Conservation (phyloP, 23 red algal species). For the Agarophyton chilense region DNA sequence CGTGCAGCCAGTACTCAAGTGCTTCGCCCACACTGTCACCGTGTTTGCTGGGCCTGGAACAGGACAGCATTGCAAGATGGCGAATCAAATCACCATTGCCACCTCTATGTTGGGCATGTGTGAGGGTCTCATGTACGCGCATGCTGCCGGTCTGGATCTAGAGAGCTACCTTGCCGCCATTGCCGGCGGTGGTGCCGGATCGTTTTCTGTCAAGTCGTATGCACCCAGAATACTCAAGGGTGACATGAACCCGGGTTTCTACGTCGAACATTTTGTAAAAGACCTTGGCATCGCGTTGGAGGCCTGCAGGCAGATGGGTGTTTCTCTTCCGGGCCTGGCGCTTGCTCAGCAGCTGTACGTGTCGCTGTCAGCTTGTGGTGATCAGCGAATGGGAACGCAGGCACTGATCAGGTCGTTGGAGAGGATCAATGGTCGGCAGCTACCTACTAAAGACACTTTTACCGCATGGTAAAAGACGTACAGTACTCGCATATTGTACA, state of each 20-base stretch:
- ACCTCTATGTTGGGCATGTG: conserved; percentile 85
- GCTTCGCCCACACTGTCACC: conserved; percentile 66
- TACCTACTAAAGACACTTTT: conserved; percentile 39
- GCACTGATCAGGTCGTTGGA: conserved; percentile 73
- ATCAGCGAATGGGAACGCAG: conserved; percentile 79
- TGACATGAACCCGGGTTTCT: conserved; percentile 88
- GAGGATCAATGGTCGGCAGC: conserved; percentile 35
- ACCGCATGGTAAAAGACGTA: conserved; percentile 14
- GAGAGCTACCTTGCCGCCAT: conserved; percentile 74
- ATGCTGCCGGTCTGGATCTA: conserved; percentile 76
- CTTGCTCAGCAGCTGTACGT: conserved; percentile 89
- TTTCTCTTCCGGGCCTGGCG: conserved; percentile 78
- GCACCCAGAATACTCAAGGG: conserved; percentile 75
- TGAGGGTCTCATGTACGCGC: conserved; percentile 86
- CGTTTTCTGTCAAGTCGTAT: conserved; percentile 63
- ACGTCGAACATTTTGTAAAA: conserved; percentile 93
- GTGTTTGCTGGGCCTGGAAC: conserved; percentile 62
- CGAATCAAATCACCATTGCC: conserved; percentile 87
- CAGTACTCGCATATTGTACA: background rate
- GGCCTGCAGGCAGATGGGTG: conserved; percentile 67
- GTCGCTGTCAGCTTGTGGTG: conserved; percentile 76
- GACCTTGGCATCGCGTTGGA: conserved; percentile 88
- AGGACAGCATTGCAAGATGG: conserved; percentile 86
- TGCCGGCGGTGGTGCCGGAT: conserved; percentile 61
- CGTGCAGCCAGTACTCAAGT: conserved; percentile 65